Base-by-base conservation (phyloP, 129 eudicot species). In the Pulicaria dysenterica region DNA sequence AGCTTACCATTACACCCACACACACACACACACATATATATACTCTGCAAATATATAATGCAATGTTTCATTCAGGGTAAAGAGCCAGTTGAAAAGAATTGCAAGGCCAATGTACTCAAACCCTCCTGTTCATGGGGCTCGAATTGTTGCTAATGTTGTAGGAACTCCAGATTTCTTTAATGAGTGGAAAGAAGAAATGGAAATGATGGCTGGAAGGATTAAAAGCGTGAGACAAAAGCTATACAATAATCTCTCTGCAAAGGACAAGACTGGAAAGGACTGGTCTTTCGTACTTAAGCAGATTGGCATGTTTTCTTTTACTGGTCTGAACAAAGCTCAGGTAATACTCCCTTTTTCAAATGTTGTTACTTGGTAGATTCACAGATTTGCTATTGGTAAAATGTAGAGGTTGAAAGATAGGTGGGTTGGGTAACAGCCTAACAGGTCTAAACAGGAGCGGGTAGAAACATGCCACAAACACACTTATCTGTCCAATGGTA, bases 61-160 rank as follows among this genome's bases (percentile, higher is more conserved):
- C 24, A 51, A 13, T 66, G 46, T 36, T 42, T 5, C 44, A 4
- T 83, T 15, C 80, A 92, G 98, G 81, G 96, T 92, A 19, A 92
- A 94, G 85, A 94, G 98, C 88, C 98, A 94, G 72, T 49, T 94
- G 87, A 94, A 94, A 83, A 85, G 98, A 69, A 72, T 94, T 45
- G 98, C 98, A 49, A 87, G 98, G 61, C 96, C 98, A 48, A 94
- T 94, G 98, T 94, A 94, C 89, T 94, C 98, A 36, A 94, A 94
- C 74, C 98, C 98, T 67, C 95, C 98, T 5, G 77, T 94, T 54
- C 98, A 94, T n/a, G 98, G 98, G 73, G 98, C 98, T 31, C 84
- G 87, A 60, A 86, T 94, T 51, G 99, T 94, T 39, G 96, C 97
- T 58, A 88, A 90, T 70, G 88, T 94, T 49, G 99, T 94, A 15